A percentile compares a stretch with the other conserved stretches of the same genome.
Evolutionary conservation across 73 alveolate genomes (phyloP).

Genomic region (Stentor coeruleus): DNA sequence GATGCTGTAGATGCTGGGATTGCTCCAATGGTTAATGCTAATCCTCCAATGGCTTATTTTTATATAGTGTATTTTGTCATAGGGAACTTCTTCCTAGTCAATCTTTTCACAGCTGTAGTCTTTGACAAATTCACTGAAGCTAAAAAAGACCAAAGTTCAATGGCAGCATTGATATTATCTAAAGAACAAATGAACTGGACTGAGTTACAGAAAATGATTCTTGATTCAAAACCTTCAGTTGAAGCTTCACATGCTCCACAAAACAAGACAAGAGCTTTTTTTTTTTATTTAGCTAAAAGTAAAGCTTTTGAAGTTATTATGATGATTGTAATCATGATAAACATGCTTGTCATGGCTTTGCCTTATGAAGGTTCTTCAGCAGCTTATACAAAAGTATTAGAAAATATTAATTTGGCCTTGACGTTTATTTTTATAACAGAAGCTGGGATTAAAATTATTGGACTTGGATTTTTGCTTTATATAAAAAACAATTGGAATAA

Average conservation of each 20-base stretch:
- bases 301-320: not conserved
- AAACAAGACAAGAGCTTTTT: not conserved
- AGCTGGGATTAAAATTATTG: constrained; percentile 44
- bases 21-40: constrained; percentile 27
- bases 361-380: constrained; percentile 28
- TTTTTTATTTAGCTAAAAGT: not conserved
- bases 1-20: constrained; percentile 46
- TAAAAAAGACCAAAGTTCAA: constrained; percentile 35
- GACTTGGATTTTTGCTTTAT: constrained; percentile 31
- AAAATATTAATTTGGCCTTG: constrained; percentile 23
- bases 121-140: constrained; percentile 37
- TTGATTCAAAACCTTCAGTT: constrained; percentile 56
- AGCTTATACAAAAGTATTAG: not conserved
- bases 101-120: constrained; percentile 54
- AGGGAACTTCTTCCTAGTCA: constrained; percentile 38
- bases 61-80: constrained; percentile 37
- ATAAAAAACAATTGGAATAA: constrained; percentile 45
- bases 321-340: constrained; percentile 11
- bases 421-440: constrained; percentile 36
- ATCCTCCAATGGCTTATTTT: constrained; percentile 28
- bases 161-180: constrained; percentile 35
- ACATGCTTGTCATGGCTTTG: constrained; percentile 33
- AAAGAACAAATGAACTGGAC: constrained; percentile 54
- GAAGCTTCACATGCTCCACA: constrained; percentile 38
- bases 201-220: constrained; percentile 54